phyloP scores from a whole-genome alignment of 768 basidiomycete genomes.

The Serendipita sp. region DNA sequence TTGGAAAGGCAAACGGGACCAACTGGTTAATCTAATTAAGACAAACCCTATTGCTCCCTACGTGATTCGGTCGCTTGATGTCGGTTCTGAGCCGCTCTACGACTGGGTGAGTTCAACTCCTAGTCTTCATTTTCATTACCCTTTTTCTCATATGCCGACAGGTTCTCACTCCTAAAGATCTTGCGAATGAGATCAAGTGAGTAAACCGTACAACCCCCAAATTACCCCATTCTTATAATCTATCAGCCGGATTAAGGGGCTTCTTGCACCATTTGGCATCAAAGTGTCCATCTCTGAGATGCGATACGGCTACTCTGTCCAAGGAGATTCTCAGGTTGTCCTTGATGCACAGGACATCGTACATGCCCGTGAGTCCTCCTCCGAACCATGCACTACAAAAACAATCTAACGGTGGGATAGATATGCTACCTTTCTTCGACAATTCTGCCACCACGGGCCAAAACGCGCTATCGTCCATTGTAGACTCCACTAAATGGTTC shows the following conservation, averaged over 20 bases:
- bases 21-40: not conserved
- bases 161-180: not conserved
- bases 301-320: slow-evolving; percentile 11
- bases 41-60: slow-evolving; percentile 9
- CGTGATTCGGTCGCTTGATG: slow-evolving; percentile 9
- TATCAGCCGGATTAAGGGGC: slow-evolving; percentile 8
- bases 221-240: not conserved
- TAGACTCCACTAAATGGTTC: slow-evolving; percentile 1
- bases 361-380: slow-evolving; percentile 9
- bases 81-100: not conserved
- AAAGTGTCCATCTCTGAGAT: slow-evolving; percentile 15
- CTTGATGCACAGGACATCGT: slow-evolving; percentile 13
- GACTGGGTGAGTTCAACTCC: not conserved
- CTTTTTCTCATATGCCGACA: not conserved
- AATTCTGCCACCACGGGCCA: slow-evolving; percentile 8
- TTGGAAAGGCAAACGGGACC: not conserved
- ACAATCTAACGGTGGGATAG: not conserved
- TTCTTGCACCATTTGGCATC: slow-evolving; percentile 9
- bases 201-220: not conserved
- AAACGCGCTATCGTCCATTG: not conserved
- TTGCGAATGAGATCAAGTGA: not conserved
- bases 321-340: slow-evolving; percentile 8
- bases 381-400: not conserved
- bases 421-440: slow-evolving; percentile 12
- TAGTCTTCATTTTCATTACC: not conserved